Evolutionary conservation across 2,329 filamentous ascomycete species (phyloP).

Genomic region (Aaosphaeria arxii): DNA sequence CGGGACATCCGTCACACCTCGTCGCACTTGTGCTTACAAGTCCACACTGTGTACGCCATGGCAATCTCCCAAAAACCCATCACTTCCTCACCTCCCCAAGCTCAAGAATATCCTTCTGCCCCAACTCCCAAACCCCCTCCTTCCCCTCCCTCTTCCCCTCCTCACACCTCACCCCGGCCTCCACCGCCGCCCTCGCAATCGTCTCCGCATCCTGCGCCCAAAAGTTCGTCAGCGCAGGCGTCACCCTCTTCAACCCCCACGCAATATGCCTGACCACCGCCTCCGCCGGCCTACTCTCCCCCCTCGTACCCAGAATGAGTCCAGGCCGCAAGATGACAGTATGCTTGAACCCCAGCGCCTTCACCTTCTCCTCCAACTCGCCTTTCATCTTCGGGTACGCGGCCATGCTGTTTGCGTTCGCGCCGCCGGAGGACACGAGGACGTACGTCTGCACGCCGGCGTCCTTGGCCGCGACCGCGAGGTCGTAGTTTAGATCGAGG

Average conservation of each 20-base stretch:
- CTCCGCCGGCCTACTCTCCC: slow-evolving; percentile 60
- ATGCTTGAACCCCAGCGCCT: slow-evolving; percentile 70
- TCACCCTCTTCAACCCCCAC: slow-evolving; percentile 49
- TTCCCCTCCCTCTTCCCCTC: slow-evolving; percentile 49
- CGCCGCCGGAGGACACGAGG: slow-evolving; percentile 62
- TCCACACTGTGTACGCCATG: too few species aligned
- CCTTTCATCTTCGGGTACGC: slow-evolving; percentile 73
- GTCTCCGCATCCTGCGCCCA: slow-evolving; percentile 72
- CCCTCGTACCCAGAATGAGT: slow-evolving; percentile 68
- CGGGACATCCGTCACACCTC: too few species aligned
- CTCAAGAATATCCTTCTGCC: slow-evolving; percentile 61
- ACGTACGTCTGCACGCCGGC: slow-evolving; percentile 74
- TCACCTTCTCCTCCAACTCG: slow-evolving; percentile 77
- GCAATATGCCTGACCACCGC: slow-evolving; percentile 56
- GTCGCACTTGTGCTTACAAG: too few species aligned
- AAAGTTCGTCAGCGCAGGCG: slow-evolving; percentile 53
- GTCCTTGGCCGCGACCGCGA: slow-evolving; percentile 71
- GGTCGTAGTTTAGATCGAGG: slow-evolving; percentile 77
- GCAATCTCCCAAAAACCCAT: too few species aligned
- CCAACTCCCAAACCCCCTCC: slow-evolving; percentile 61
- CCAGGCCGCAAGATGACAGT: slow-evolving; percentile 74
- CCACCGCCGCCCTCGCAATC: slow-evolving; percentile 66
- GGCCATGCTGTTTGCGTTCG: slow-evolving; percentile 51
- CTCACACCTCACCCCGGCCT: slow-evolving; percentile 51
- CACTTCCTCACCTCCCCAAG: slow-evolving; percentile 50